Base-by-base conservation (phyloP, 73 alveolate genomes). In the Durusdinium trenchii region DNA sequence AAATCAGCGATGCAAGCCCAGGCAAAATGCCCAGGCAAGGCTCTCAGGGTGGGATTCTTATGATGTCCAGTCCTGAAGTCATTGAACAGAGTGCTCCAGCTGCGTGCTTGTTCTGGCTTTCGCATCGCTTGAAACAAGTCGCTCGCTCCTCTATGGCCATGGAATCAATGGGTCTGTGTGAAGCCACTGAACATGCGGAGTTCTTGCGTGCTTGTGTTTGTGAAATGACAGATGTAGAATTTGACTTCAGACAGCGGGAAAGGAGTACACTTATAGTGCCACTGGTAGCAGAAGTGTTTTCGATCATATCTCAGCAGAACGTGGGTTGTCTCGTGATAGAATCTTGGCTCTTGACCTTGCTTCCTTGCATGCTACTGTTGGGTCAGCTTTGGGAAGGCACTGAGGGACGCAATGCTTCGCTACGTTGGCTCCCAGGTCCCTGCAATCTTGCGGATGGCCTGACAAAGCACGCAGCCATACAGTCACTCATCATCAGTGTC, bases 341-440 rank as follows among this genome's bases (percentile, higher is more conserved):
- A 76, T 76, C 26, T 26, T 76, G 30, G 86, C 61, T 3, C 38
- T 76, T 1, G 86, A 76, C 20, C 38, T 76, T 3, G 86, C 61
- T 16, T 4, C 86, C 30, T 38, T 76, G 4, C 57, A 60, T 2
- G 57, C 86, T 60, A 76, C 86, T 3, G 40, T 76, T 42, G 86
- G 45, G 60, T 1, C 86, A 76, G 60, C 38, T 76, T n/a, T 6
- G 86, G 6, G 86, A 76, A 76, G 86, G 38, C 3, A 42, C 86
- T 20, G 61, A 76, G 4, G 86, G 86, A 3, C 57, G 86, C 9
- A 76, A 76, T 43, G 86, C 86, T 26, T 6, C 57, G 2, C 45
- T 76, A n/a, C 4, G 86, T 14, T 76, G 86, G 86, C 61, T 76
- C 38, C 86, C 86, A 42, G 86, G 86, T 1, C 86, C 86, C 5